Conservation (phyloP, 148 eudicot species). For the Selenicereus undatus region DNA sequence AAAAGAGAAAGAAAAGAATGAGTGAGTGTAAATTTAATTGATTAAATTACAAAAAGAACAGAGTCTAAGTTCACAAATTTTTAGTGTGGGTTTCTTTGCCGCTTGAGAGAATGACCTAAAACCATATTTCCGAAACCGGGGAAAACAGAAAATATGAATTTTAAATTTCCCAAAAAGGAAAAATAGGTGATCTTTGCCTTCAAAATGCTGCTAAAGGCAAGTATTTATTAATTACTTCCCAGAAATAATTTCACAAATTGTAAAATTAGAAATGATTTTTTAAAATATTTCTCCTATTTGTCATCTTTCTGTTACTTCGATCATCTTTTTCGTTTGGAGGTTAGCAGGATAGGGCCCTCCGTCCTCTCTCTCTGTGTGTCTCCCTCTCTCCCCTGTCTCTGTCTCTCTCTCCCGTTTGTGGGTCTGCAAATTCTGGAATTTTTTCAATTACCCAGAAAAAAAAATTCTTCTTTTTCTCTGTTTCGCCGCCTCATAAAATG, state of each 20-base stretch:
- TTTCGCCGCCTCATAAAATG: conserved; percentile 11
- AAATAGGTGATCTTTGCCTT: background rate
- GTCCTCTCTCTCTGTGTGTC: conserved; percentile 3
- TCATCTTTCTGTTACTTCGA: background rate
- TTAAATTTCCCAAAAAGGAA: conserved; percentile 1
- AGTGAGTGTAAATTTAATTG: no score
- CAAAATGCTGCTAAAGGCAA: background rate
- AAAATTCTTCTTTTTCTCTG: background rate
- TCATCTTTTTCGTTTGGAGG: conserved; percentile 6
- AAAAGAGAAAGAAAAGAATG: no score
- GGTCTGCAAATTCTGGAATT: background rate
- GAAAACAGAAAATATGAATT: background rate
- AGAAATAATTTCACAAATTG: background rate
- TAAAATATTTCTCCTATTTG: background rate
- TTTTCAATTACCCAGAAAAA: background rate
- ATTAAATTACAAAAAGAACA: no score
- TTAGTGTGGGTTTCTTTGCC: no score
- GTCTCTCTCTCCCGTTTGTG: background rate
- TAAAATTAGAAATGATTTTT: conserved; percentile 1
- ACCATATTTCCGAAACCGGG: background rate
- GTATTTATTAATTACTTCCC: background rate
- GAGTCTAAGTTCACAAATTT: no score
- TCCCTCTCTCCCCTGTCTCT: background rate
- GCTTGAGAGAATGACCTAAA: background rate
- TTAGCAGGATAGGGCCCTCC: conserved; percentile 20